These are phyloP conservation scores for Irpex rosettiformis DNA, from an alignment of 1,284 basidiomycete genomes.

Conservation along the genomic window DNA sequence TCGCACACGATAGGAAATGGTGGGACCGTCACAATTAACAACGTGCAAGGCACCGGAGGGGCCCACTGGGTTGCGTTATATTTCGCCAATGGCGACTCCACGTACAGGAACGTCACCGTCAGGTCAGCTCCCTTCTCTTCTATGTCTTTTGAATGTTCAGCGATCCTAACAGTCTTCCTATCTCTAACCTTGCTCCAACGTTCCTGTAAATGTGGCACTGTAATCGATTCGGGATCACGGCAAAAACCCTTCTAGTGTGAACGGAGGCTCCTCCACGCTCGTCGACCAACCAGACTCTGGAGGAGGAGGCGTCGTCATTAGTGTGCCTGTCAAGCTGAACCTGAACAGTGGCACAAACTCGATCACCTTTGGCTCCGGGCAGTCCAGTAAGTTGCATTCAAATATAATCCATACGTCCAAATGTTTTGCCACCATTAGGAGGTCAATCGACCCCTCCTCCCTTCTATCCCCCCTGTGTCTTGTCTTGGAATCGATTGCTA, in stretches of 20 bases:
- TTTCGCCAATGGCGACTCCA: constrained; percentile 55
- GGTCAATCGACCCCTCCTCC: neutral
- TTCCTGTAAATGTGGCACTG: too few relatives aligned
- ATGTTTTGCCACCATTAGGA: too few relatives aligned
- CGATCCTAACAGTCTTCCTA: too few relatives aligned
- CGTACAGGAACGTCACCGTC: constrained; percentile 57
- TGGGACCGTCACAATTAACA: constrained; percentile 53
- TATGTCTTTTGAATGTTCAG: too few relatives aligned
- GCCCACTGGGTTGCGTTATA: constrained; percentile 59
- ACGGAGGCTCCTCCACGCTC: constrained; percentile 46
- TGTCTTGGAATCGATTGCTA: neutral
- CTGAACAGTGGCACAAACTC: constrained; percentile 50
- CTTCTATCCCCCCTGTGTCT: too few relatives aligned
- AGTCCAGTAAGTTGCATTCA: constrained; percentile 51
- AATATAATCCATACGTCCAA: neutral
- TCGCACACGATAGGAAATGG: constrained; percentile 43
- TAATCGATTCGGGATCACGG: too few relatives aligned
- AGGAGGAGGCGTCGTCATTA: constrained; percentile 47
- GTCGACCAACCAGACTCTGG: constrained; percentile 59
- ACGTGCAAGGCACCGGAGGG: constrained; percentile 45
- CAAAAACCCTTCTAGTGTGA: too few relatives aligned
- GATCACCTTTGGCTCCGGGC: constrained; percentile 47
- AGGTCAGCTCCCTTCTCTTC: constrained; percentile 45
- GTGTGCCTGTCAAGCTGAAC: constrained; percentile 52
- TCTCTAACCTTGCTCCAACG: too few relatives aligned